Evolutionary conservation across 495 filamentous ascomycete genomes (phyloP), one percentile per base, ranked within the genome.

Genomic region (Bombardia bombarda): DNA sequence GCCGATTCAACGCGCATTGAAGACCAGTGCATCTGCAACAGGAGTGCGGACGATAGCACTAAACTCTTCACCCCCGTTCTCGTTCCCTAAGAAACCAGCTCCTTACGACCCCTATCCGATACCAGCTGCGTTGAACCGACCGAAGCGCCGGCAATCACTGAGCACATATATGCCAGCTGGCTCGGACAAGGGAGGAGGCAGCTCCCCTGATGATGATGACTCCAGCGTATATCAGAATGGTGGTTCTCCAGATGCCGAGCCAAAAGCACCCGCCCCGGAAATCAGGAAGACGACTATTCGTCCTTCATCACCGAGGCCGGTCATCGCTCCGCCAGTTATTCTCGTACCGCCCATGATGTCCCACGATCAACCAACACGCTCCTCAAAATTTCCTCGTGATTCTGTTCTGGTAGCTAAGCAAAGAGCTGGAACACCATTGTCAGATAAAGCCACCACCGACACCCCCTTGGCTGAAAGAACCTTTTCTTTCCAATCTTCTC

Each of bases 41-140:
- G 47, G 50, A 21, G 39, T 56, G 16, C 49, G 52, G 18, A 52
- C 57, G 10, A 54, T 50, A 41, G 43, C 53, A 7, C 28, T 33
- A 12, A 51, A 31, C 32, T 52, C 51, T 17, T 45, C 45, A 2
- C 24, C 25, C 20, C 40, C 40, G 3, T 47, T 43, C 13, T 20
- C 46, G n/a, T 43, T 59, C 8, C 52, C 51, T 26, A 47, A 43
- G 36, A 45, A 36, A 24, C 24, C 19, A 24, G 32, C 20, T 28
- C 21, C 17, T 17, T 6, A 32, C 13, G 24, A 26, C 16, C 37
- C 26, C 9, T 28, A 10, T 7, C 9, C 26, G 26, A 28, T n/a
- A n/a, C n/a, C n/a, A n/a, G n/a, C n/a, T n/a, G n/a, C n/a, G n/a
- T 13, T 13, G 13, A 30, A 19, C 13, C 12, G 18, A 14, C 32